Evolutionary conservation across 805 yeast genomes (phyloP).

Genomic region (Ogataea ganodermae): DNA sequence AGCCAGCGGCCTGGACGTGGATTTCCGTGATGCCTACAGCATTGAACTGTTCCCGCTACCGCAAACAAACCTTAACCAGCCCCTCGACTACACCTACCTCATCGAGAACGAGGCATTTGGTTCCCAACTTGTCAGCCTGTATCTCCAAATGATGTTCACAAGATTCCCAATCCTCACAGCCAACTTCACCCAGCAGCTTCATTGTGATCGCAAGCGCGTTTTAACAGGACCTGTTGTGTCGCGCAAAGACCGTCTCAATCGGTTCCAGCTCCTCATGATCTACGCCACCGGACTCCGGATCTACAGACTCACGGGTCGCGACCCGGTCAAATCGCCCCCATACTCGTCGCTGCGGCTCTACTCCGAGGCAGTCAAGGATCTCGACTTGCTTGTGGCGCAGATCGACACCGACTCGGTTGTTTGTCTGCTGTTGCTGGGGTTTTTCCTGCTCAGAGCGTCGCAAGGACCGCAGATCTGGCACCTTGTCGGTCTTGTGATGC

Average conservation of each 20-base stretch:
- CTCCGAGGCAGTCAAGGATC: constrained; percentile 14
- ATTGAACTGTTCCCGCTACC: constrained; percentile 2
- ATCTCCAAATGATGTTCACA: constrained; percentile 16
- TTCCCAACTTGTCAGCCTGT: constrained; percentile 12
- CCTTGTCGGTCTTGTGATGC: constrained; percentile 20
- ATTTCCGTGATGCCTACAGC: neutral
- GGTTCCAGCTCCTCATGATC: constrained; percentile 18
- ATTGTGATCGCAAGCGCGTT: constrained; percentile 15
- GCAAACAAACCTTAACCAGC: neutral
- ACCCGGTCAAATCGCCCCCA: constrained; percentile 4
- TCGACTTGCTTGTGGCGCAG: constrained; percentile 14
- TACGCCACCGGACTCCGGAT: constrained; percentile 25
- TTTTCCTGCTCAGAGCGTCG: constrained; percentile 23
- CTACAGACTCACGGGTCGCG: constrained; percentile 12
- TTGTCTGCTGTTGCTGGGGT: constrained; percentile 17
- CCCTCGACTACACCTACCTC: constrained; percentile 12
- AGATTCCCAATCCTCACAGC: constrained; percentile 22
- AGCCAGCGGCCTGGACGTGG: neutral
- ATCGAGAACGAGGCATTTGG: constrained; percentile 18
- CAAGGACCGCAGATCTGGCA: constrained; percentile 27
- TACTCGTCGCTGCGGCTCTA: constrained; percentile 18
- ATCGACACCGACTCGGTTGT: constrained; percentile 21
- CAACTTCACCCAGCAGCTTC: constrained; percentile 11
- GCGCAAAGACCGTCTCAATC: constrained; percentile 14
- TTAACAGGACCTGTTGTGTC: constrained; percentile 1